Conservation (phyloP, 108 stramenopile species). For the Skeletonema menzelii region DNA sequence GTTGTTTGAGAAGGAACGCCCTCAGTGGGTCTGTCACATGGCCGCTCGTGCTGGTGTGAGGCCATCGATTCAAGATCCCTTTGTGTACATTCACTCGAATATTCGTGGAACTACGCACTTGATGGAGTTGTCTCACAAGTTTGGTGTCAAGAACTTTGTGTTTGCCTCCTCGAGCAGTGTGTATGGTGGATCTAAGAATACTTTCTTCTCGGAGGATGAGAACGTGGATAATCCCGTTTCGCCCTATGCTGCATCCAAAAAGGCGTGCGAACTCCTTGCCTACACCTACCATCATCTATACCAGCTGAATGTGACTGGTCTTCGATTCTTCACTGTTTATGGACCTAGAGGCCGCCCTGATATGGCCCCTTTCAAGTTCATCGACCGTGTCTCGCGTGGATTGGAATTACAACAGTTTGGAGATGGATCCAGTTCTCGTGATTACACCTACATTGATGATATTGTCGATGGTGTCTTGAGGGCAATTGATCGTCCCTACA, state of each 20-base stretch:
- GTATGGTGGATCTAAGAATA: slow-evolving; percentile 92
- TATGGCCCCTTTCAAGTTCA: slow-evolving; percentile 98
- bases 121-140: slow-evolving; percentile 86
- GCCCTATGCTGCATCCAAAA: slow-evolving; percentile 98
- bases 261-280: slow-evolving; percentile 96
- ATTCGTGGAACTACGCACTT: slow-evolving; percentile 95
- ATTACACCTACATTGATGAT: slow-evolving; percentile 98
- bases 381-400: slow-evolving; percentile 92
- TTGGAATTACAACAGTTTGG: slow-evolving; percentile 96
- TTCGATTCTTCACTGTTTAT: slow-evolving; percentile 99
- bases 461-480: slow-evolving; percentile 98
- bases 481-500: slow-evolving; percentile 91
- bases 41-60: slow-evolving; percentile 95
- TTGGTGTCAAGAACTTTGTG: slow-evolving; percentile 93
- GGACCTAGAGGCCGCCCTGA: slow-evolving; percentile 95
- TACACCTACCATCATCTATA: slow-evolving; percentile 98
- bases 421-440: slow-evolving; percentile 92
- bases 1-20: slow-evolving; percentile 77
- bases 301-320: slow-evolving; percentile 87
- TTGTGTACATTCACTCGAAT: slow-evolving; percentile 96
- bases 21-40: slow-evolving; percentile 95
- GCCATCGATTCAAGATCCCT: slow-evolving; percentile 96
- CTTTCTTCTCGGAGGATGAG: slow-evolving; percentile 93
- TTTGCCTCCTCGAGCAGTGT: slow-evolving; percentile 94
- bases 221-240: slow-evolving; percentile 94